phyloP scores from a whole-genome alignment of 2,329 filamentous ascomycete species.

The Didymella lethalis region DNA sequence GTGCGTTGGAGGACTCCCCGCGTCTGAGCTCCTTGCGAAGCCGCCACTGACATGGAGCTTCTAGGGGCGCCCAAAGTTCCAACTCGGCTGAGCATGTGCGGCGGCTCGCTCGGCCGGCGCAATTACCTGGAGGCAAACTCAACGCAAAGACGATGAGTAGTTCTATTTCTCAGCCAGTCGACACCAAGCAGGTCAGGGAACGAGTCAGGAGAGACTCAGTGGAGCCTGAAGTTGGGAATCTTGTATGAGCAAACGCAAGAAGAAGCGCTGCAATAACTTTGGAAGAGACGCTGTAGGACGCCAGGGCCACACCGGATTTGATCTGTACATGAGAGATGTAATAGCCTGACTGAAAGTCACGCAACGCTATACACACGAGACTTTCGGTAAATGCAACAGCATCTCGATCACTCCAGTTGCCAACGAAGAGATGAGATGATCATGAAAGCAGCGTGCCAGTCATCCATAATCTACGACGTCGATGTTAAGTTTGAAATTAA shows the following conservation, averaged over 20 bases:
- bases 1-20: constrained; percentile 1
- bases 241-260: background rate
- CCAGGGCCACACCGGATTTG: background rate
- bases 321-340: too few species aligned
- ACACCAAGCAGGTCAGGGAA: background rate
- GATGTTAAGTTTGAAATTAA: too few species aligned
- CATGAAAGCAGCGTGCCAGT: too few species aligned
- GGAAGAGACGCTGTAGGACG: background rate
- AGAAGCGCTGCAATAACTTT: background rate
- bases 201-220: background rate
- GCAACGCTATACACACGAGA: too few species aligned
- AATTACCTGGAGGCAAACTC: background rate
- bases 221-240: background rate
- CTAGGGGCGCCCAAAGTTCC: background rate
- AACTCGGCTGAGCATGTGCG: background rate
- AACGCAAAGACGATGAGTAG: background rate
- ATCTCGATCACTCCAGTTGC: too few species aligned
- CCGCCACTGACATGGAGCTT: constrained; percentile 3
- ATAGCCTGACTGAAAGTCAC: too few species aligned
- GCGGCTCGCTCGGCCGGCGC: background rate
- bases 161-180: background rate
- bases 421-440: too few species aligned
- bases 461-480: too few species aligned
- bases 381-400: too few species aligned
- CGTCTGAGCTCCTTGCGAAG: background rate